Conservation (phyloP, 805 yeast genomes). For the Suhomyces pyralidae region DNA sequence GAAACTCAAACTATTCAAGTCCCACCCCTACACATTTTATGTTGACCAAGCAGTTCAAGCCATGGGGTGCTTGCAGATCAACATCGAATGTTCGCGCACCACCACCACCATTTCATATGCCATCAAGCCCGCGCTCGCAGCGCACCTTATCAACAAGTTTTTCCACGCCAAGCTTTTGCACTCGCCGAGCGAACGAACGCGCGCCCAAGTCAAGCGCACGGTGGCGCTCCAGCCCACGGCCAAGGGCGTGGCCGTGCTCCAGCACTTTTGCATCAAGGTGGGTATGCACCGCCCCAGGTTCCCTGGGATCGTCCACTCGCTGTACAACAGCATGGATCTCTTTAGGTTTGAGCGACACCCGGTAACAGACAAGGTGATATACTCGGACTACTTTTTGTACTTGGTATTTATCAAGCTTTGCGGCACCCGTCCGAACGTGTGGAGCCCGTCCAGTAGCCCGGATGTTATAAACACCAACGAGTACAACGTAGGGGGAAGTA, state of each 20-base stretch:
- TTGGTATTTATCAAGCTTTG: constrained; percentile 59
- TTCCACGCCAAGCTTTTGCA: constrained; percentile 66
- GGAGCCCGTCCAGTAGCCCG: constrained; percentile 56
- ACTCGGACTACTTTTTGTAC: constrained; percentile 62
- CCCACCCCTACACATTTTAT: constrained; percentile 53
- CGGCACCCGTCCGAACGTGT: constrained; percentile 67
- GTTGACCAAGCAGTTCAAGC: constrained; percentile 47
- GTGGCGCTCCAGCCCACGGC: constrained; percentile 79
- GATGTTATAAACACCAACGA: too few species aligned
- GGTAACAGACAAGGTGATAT: constrained; percentile 54
- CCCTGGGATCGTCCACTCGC: constrained; percentile 51
- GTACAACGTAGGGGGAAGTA: too few species aligned
- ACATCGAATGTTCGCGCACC: constrained; percentile 48
- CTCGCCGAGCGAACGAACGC: constrained; percentile 71
- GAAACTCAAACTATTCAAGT: constrained; percentile 14
- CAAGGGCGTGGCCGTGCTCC: constrained; percentile 75
- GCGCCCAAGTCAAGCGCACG: constrained; percentile 41
- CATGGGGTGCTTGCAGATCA: constrained; percentile 50
- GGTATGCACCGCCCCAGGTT: constrained; percentile 44
- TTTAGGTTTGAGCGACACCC: constrained; percentile 64
- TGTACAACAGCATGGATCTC: constrained; percentile 69
- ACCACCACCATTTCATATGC: constrained; percentile 54
- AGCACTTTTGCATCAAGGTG: constrained; percentile 52
- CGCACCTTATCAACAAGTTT: constrained; percentile 46
- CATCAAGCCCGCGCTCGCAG: constrained; percentile 44